These are phyloP conservation scores for Phyllachora maydis DNA, from an alignment of 2,329 filamentous ascomycete genomes.

Conservation along the genomic window DNA sequence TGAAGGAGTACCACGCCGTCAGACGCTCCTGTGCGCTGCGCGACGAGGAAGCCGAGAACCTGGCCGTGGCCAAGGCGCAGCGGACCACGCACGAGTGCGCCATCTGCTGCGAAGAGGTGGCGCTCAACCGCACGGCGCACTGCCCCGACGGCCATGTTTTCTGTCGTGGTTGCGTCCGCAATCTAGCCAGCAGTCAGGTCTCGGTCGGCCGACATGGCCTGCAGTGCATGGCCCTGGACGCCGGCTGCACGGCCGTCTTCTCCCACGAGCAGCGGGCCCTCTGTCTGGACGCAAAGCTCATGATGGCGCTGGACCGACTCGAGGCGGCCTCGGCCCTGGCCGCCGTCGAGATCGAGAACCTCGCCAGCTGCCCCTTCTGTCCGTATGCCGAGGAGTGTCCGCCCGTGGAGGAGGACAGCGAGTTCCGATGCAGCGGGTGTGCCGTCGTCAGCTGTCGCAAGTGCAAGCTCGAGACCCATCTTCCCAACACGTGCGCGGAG, in stretches of 20 bases:
- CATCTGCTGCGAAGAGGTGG: slow-evolving; percentile 50
- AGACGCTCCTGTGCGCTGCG: slow-evolving; percentile 10
- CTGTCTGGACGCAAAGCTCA: slow-evolving; percentile 36
- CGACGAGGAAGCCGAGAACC: slow-evolving; percentile 17
- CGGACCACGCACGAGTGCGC: slow-evolving; percentile 45
- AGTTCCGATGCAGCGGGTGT: slow-evolving; percentile 57
- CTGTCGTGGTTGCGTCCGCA: slow-evolving; percentile 44
- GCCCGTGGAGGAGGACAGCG: slow-evolving; percentile 43
- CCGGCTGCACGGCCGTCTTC: slow-evolving; percentile 44
- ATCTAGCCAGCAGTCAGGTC: slow-evolving; percentile 45
- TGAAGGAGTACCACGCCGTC: slow-evolving; percentile 18
- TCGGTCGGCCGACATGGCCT: slow-evolving; percentile 49
- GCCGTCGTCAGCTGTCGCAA: slow-evolving; percentile 41
- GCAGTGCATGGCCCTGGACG: slow-evolving; percentile 48
- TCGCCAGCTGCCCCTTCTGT: slow-evolving; percentile 66
- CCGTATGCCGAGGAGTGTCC: slow-evolving; percentile 58
- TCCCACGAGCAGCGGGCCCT: slow-evolving; percentile 26
- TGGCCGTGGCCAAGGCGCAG: slow-evolving; percentile 17
- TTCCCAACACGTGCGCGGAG: slow-evolving; percentile 53
- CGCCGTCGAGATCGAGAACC: slow-evolving; percentile 48
- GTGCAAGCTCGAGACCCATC: slow-evolving; percentile 48
- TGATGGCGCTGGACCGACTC: slow-evolving; percentile 44
- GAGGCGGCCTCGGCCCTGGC: slow-evolving; percentile 51
- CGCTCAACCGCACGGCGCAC: slow-evolving; percentile 45
- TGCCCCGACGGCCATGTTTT: slow-evolving; percentile 46